Evolutionary conservation across 257 asterid genomes (phyloP).

Genomic region (Solanum ossicruentum): DNA sequence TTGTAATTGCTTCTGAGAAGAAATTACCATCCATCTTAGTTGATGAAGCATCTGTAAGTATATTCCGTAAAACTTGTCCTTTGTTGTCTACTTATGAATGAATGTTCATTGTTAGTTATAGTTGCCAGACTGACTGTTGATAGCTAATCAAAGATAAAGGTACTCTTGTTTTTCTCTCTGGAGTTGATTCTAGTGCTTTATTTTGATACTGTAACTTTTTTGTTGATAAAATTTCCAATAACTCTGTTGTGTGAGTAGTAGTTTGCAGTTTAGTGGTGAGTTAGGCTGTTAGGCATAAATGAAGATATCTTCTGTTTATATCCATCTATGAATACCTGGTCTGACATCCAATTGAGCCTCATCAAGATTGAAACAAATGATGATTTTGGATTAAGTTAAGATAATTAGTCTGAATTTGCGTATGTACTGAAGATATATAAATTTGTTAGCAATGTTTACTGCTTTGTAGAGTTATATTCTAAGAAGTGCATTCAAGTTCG

Average conservation of each 20-base stretch:
- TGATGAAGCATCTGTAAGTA: constrained; percentile 92
- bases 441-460: not conserved
- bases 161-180: not conserved
- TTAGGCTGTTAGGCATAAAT: not conserved
- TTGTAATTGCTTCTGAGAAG: constrained; percentile 97
- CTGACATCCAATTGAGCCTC: not conserved
- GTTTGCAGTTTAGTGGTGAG: not conserved
- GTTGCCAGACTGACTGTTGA: not conserved
- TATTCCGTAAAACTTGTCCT: not conserved
- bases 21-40: constrained; percentile 93
- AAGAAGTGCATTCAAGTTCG: not conserved
- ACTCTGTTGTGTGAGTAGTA: not conserved
- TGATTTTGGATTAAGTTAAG: not conserved
- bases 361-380: not conserved
- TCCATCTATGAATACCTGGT: not conserved
- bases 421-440: not conserved
- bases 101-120: not conserved
- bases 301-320: not conserved
- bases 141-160: not conserved
- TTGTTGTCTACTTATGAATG: not conserved
- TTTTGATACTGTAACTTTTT: not conserved
- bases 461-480: not conserved
- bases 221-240: not conserved
- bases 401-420: not conserved
- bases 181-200: not conserved